Percentiles rank a stretch among this genome's conserved stretches.
phyloP scores from a whole-genome alignment of 148 eudicot species.

The Fagopyrum esculentum region DNA sequence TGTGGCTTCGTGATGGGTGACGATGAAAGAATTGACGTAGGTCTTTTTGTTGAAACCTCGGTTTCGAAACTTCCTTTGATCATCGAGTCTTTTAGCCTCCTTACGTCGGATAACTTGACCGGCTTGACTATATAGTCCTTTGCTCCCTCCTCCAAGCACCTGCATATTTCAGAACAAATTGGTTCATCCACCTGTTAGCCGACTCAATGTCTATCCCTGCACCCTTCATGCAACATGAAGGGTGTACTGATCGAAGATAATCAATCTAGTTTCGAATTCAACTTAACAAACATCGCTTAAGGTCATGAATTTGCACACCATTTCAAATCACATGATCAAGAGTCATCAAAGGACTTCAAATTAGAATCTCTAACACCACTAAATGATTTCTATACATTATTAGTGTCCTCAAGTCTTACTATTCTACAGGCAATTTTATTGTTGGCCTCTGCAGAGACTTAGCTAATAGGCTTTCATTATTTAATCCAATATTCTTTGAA shows the following conservation, averaged over 20 bases:
- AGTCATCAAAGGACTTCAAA: not conserved
- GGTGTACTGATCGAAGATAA: too few relatives aligned
- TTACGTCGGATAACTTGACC: constrained; percentile 11
- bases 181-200: too few relatives aligned
- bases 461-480: not conserved
- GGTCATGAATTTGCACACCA: not conserved
- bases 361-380: not conserved
- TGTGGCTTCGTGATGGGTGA: not conserved
- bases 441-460: not conserved
- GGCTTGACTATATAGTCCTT: constrained; percentile 15
- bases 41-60: not conserved
- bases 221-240: too few relatives aligned
- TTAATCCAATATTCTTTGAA: not conserved
- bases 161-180: not conserved
- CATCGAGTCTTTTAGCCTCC: constrained; percentile 13
- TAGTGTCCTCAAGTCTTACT: not conserved
- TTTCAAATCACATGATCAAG: not conserved
- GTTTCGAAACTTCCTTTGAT: not conserved
- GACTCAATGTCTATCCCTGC: too few relatives aligned
- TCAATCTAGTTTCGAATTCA: not conserved
- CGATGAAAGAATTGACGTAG: constrained; percentile 1
- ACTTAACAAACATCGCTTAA: not conserved
- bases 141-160: constrained; percentile 14
- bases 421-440: not conserved
- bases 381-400: not conserved